phyloP scores from a whole-genome alignment of 495 filamentous ascomycete genomes.

The Astrocystis sublimbata region DNA sequence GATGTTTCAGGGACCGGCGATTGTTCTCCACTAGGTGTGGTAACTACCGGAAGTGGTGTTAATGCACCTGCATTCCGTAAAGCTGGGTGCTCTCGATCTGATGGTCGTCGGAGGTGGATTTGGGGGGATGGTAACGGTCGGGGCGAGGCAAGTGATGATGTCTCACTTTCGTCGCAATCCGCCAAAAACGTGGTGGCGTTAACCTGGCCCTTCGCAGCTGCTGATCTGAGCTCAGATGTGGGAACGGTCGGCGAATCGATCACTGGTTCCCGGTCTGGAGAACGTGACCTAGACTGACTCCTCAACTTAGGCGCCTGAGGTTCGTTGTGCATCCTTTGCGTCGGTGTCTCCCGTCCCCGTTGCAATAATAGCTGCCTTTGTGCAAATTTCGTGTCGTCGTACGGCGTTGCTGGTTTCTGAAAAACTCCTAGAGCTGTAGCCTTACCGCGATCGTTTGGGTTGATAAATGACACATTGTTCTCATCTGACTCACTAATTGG shows the following conservation, averaged over 20 bases:
- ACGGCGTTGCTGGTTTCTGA: constrained; percentile 71
- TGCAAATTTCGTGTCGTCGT: constrained; percentile 82
- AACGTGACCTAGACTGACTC: constrained; percentile 37
- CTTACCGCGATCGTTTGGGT: constrained; percentile 79
- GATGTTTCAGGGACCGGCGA: constrained; percentile 25
- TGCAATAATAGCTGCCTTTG: constrained; percentile 80
- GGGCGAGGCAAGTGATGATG: constrained; percentile 19
- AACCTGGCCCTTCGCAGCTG: constrained; percentile 40
- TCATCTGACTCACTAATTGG: constrained; percentile 71
- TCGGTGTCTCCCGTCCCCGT: constrained; percentile 60
- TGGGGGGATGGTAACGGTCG: constrained; percentile 27
- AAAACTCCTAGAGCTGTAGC: constrained; percentile 84
- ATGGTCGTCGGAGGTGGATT: constrained; percentile 39
- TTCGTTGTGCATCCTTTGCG: constrained; percentile 35
- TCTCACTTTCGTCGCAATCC: constrained; percentile 37
- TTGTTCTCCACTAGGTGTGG: constrained; percentile 27
- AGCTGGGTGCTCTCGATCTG: constrained; percentile 49
- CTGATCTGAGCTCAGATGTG: constrained; percentile 14
- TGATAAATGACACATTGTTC: constrained; percentile 57
- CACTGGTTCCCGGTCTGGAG: constrained; percentile 27
- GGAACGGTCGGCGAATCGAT: constrained; percentile 23
- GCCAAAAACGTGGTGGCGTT: constrained; percentile 39
- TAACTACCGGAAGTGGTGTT: constrained; percentile 36
- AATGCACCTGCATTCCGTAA: constrained; percentile 40
- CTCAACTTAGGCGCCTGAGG: constrained; percentile 29